Evolutionary conservation across 495 filamentous ascomycete species (phyloP).

Genomic region (Stereocaulon alpinum): DNA sequence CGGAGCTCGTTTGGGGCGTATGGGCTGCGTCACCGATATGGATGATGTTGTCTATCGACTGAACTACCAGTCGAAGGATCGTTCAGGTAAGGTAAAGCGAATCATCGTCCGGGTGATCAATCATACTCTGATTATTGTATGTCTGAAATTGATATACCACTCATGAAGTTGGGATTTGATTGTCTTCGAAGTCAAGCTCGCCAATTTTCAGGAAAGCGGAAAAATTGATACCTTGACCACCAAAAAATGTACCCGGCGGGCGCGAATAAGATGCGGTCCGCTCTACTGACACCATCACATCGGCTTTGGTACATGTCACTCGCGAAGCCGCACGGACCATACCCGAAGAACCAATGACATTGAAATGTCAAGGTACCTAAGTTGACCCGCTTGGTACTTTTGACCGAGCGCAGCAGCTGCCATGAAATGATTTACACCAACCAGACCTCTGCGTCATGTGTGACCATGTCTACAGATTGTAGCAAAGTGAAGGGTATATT

Average conservation of each 20-base stretch:
- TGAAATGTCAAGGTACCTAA: conserved; percentile 41
- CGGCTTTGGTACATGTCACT: neutral
- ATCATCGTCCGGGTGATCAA: neutral
- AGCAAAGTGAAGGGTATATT: neutral
- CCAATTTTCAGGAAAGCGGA: neutral
- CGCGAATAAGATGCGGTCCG: neutral
- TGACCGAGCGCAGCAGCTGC: conserved; percentile 23
- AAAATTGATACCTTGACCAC: neutral
- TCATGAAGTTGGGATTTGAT: neutral
- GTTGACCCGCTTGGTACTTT: conserved; percentile 30
- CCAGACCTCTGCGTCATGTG: conserved; percentile 37
- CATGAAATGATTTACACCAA: conserved; percentile 47
- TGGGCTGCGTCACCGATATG: conserved; percentile 39
- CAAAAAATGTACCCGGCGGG: neutral
- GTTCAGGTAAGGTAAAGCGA: neutral
- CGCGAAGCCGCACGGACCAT: conserved; percentile 31
- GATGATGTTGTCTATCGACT: conserved; percentile 20
- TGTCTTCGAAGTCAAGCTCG: neutral
- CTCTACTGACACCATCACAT: neutral
- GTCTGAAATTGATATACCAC: neutral
- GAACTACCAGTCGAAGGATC: neutral
- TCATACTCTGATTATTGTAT: neutral
- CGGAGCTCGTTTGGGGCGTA: conserved; percentile 37
- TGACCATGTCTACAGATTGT: conserved; percentile 17
- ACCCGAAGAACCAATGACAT: conserved; percentile 49